phyloP scores from a whole-genome alignment of 2,329 filamentous ascomycete genomes.

The Colletotrichum coccodes region DNA sequence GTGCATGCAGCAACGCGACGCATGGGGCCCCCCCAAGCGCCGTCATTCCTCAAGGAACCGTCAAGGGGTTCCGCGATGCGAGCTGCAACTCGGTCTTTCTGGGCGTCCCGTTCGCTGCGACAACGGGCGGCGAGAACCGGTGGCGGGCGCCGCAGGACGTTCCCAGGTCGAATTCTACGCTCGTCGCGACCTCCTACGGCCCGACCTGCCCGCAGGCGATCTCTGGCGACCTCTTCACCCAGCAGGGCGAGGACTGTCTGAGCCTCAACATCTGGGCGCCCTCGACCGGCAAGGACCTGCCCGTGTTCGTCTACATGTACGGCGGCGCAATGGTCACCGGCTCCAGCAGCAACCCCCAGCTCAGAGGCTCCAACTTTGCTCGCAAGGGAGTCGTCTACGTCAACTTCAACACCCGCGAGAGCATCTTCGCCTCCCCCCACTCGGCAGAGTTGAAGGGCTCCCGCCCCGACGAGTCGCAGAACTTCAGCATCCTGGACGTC shows the following conservation, averaged over 20 bases:
- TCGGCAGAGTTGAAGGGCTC: slow-evolving; percentile 47
- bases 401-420: slow-evolving; percentile 52
- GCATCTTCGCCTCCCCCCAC: slow-evolving; percentile 55
- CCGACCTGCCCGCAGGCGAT: slow-evolving; percentile 41
- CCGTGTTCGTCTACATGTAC: slow-evolving; percentile 56
- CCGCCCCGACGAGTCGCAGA: slow-evolving; percentile 38
- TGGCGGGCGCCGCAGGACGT: slow-evolving; percentile 41
- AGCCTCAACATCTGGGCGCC: slow-evolving; percentile 52
- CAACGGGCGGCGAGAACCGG: slow-evolving; percentile 49
- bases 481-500: slow-evolving; percentile 49
- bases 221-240: slow-evolving; percentile 33
- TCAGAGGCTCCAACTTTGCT: slow-evolving; percentile 48
- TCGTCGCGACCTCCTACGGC: slow-evolving; percentile 40
- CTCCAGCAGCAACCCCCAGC: slow-evolving; percentile 50
- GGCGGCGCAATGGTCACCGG: slow-evolving; percentile 55
- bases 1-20: slow-evolving; percentile 1
- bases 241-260: slow-evolving; percentile 51
- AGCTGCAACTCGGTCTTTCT: slow-evolving; percentile 47
- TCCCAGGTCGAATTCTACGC: slow-evolving; percentile 32
- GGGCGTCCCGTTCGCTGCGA: slow-evolving; percentile 50
- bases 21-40: slow-evolving; percentile 18
- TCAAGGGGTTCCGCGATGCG: slow-evolving; percentile 48
- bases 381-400: slow-evolving; percentile 48
- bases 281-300: slow-evolving; percentile 37
- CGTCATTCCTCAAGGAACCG: slow-evolving; percentile 40